Evolutionary conservation across 768 basidiomycete genomes (phyloP).

Genomic region (Nevesoporus exiguus): DNA sequence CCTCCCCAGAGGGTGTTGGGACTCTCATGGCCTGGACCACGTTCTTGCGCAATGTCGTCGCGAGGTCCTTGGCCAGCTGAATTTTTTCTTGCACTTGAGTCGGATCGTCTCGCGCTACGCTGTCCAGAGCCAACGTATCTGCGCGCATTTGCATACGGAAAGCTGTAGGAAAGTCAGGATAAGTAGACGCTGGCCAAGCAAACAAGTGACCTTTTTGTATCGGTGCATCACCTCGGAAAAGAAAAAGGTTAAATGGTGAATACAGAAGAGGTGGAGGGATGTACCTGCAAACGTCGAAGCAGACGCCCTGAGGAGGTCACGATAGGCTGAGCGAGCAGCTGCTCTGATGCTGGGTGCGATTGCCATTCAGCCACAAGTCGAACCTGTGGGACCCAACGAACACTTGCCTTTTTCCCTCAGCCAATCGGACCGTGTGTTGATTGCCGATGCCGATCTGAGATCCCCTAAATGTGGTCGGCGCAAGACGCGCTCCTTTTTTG

Average conservation of each 20-base stretch:
- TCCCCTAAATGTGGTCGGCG: constrained; percentile 33
- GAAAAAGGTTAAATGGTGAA: not conserved
- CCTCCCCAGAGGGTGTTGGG: constrained; percentile 33
- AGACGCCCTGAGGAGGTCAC: constrained; percentile 65
- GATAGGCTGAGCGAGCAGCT: constrained; percentile 71
- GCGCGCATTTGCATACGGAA: constrained; percentile 66
- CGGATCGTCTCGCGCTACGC: constrained; percentile 41
- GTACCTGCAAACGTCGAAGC: constrained; percentile 62
- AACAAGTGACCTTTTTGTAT: constrained; percentile 45
- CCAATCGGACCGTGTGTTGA: constrained; percentile 15
- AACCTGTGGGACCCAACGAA: not conserved
- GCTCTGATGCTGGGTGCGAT: constrained; percentile 56
- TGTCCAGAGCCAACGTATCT: constrained; percentile 44
- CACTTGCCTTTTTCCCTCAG: constrained; percentile 1
- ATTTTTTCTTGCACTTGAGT: constrained; percentile 51
- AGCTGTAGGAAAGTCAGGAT: constrained; percentile 41
- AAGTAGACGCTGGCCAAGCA: not conserved
- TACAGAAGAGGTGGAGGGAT: not conserved
- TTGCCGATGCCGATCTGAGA: constrained; percentile 32
- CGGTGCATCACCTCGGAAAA: constrained; percentile 49
- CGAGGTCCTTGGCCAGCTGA: constrained; percentile 65
- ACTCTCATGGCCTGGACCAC: constrained; percentile 75
- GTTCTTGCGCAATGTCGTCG: constrained; percentile 71
- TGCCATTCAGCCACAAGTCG: constrained; percentile 34
- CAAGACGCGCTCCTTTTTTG: constrained; percentile 39